Base-by-base conservation (phyloP, 192 early-diverging fungal genomes). In the Podochytrium sp. region DNA sequence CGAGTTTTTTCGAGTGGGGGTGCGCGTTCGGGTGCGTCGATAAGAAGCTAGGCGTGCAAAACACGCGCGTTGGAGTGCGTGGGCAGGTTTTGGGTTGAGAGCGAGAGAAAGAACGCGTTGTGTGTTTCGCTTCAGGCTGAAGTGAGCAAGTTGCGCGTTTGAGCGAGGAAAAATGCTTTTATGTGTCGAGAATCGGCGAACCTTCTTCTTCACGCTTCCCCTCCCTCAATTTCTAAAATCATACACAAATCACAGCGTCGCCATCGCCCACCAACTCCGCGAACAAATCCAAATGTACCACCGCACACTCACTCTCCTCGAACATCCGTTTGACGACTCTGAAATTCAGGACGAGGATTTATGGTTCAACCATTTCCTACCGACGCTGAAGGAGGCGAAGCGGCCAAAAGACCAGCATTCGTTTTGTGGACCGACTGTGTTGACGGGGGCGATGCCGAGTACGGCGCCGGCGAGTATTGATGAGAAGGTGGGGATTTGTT, bases 201-300 rank as follows among this genome's bases (percentile, higher is more conserved):
- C n/a, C n/a, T 35, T 41, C 18, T 5, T 58, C 30, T 40, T 50
- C 29, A 38, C n/a, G n/a, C n/a, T n/a, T n/a, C n/a, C 29, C 25
- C 29, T 65, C 10, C 37, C 20, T 50, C 39, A 72, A 16, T 34
- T 12, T n/a, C 38, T 78, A 30, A n/a, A n/a, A n/a, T n/a, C n/a
- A n/a, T n/a, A n/a, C n/a, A n/a, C n/a, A n/a, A n/a, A n/a, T n/a
- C 39, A 5, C 69, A 92, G 92, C 75, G 94, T 95, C 0, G 93
- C 95, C 0, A 93, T 96, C 40, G 91, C 95, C 1, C 95, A 97
- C 77, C 88, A 92, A 2, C 94, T 96, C n/a, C 86, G 95, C 20
- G 96, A 98, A 70, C 96, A 98, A 83, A 82, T 97, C 6, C 90
- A 94, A 68, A 87, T 87, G 2, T 94, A 90, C 78, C 89, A 85